A percentile compares a stretch with the other conserved stretches of the same genome.
These are phyloP conservation scores for Podospora sp. DNA, from an alignment of 495 filamentous ascomycete species.

Conservation along the genomic window DNA sequence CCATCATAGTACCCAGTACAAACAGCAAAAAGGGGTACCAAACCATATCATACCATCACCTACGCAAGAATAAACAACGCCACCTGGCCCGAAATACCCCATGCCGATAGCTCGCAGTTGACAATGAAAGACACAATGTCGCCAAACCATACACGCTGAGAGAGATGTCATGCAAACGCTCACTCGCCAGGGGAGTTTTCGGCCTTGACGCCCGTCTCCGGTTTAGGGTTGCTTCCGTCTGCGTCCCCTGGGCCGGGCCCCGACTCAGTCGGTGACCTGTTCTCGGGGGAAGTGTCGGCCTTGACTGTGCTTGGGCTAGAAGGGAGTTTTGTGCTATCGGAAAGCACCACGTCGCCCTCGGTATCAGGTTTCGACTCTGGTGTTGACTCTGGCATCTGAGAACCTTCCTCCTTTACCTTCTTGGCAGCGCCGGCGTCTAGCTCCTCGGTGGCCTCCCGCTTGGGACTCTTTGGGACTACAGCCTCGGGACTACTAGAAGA, in stretches of 20 bases:
- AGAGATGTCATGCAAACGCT: neutral
- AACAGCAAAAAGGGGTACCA: too few relatives aligned
- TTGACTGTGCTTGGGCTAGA: neutral
- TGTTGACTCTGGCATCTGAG: neutral
- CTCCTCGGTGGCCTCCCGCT: slow-evolving; percentile 51
- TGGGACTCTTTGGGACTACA: slow-evolving; percentile 34
- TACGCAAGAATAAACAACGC: neutral
- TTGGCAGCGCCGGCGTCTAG: slow-evolving; percentile 42
- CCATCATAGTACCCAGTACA: neutral
- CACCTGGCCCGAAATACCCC: neutral
- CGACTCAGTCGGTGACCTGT: neutral
- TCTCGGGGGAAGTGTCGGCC: neutral
- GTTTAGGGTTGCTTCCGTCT: neutral
- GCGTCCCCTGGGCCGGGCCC: too few relatives aligned
- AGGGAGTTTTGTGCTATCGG: slow-evolving; percentile 3
- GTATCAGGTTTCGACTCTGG: slow-evolving; percentile 21
- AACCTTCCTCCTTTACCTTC: slow-evolving; percentile 38
- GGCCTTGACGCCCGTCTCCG: neutral
- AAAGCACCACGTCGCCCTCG: slow-evolving; percentile 27
- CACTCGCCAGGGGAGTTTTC: neutral
- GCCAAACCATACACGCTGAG: neutral
- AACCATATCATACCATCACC: neutral
- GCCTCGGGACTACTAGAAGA: neutral
- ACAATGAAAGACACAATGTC: neutral
- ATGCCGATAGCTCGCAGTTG: neutral